Evolutionary conservation across 495 filamentous ascomycete genomes (phyloP), one percentile per base, ranked within the genome.

Genomic region (Monascus purpureus): DNA sequence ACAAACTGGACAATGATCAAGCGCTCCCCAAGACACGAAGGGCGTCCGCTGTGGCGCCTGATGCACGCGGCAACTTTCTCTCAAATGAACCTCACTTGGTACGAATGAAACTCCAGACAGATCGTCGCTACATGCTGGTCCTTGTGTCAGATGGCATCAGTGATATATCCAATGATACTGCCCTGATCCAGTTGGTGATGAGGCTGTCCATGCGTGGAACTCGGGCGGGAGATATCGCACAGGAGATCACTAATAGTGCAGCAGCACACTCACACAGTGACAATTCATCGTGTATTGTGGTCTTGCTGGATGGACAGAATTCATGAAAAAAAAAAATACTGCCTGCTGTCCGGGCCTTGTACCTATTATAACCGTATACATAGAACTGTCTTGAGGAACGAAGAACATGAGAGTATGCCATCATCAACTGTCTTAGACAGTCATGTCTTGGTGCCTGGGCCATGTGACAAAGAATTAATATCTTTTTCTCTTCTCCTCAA

Each of bases 71-170:
- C 17, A 36, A 56, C 29, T 50, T 54, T 28, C 15, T 59, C 13
- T 59, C 55, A 35, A 56, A 52, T 31, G 48, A 59, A 9, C 52
- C 55, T 4, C 45, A 46, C 34, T 47, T 48, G 8, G 47, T 43
- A 6, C 41, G 36, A 16, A 36, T 50, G 13, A 41, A 33, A 8
- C 30, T 59, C 14, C 24, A 41, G 23, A 5, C 37, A 1, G 37
- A 46, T 12, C 42, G 45, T 24, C 55, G 52, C 14, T 59, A 59
- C 36, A 18, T 53, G 18, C 36, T 59, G 8, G 32, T 56, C 12
- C 36, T 52, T 17, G 40, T 39, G 16, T 56, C 55, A 13, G 55
- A 59, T 31, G 55, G 55, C 6, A 47, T 59, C 26, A 52, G 39
- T 29, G 50, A 56, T 34, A 36, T 26, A 2, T 42, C 41, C 8